Evolutionary conservation across 306 rosid species (phyloP), one percentile per base, ranked within the genome.

Genomic region (Cucumis melo): DNA sequence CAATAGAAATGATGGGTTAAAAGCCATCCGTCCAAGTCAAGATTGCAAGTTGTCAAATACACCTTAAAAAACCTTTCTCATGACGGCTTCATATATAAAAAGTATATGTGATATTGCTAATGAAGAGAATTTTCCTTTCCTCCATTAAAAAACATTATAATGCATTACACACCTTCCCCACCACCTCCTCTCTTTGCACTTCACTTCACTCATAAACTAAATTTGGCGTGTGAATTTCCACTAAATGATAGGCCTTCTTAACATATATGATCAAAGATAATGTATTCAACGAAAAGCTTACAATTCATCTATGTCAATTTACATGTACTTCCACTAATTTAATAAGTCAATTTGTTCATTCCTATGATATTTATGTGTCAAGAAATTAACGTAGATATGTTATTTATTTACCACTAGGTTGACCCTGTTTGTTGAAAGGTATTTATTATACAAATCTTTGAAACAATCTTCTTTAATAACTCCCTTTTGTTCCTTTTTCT

Each of bases 401-500:
- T 27, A 27, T 3, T 27, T 27, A 27, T 27, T 27, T 27, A 32
- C 36, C 36, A 32, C 36, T 32, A 32, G 36, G 36, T 32, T 32
- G 36, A 32, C 36, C 36, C 3, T 1, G 29, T 27, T 27, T 27
- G 29, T 27, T 27, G 29, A 27, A 27, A 27, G 29, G 11, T 32
- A 67, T 67, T 41, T 41, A 67, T 67, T 39, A 67, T 41, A 42
- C 41, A 66, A 65, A 62, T 27, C 29, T 27, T 32, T 32, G 5
- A 32, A 32, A 32, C 36, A 32, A 32, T 32, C 36, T 32, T 32
- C 36, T 32, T 32, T 32, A 3, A 32, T 32, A 32, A 32, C 36
- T 32, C 36, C 36, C 36, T 38, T 16, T 65, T 65, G 20, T 81
- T 72, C 68, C 89, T 89, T 87, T 85, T 34, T 77, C 80, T 83